Percentiles rank a stretch among this genome's conserved stretches.
These are phyloP conservation scores for Fusarium ambrosium DNA, from an alignment of 2,329 filamentous ascomycete species.

Conservation along the genomic window DNA sequence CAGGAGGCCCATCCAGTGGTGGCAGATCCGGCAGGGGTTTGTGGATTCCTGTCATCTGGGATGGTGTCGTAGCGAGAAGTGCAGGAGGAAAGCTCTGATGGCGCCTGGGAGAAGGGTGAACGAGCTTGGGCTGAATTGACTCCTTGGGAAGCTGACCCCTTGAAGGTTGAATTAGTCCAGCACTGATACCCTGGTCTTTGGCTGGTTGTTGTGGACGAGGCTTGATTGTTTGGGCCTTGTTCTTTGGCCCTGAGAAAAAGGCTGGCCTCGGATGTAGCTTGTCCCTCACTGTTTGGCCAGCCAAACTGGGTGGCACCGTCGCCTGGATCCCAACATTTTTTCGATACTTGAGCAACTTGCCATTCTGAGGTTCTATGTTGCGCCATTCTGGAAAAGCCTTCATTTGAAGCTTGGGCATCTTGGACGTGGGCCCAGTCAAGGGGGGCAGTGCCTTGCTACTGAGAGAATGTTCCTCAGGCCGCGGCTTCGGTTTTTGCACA, in stretches of 20 bases:
- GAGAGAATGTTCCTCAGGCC: not conserved
- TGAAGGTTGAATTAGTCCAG: constrained; percentile 15
- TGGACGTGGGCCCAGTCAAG: constrained; percentile 27
- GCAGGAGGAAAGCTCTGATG: constrained; percentile 33
- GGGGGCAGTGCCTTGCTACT: not conserved
- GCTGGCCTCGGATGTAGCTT: constrained; percentile 5
- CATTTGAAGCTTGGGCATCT: constrained; percentile 15
- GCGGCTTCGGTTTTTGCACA: constrained; percentile 30
- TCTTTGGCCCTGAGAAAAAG: constrained; percentile 30
- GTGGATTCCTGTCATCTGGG: not conserved
- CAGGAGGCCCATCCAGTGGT: constrained; percentile 5
- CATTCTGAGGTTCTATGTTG: not conserved
- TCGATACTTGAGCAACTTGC: constrained; percentile 4
- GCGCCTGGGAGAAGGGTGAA: constrained; percentile 23
- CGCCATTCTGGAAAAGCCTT: constrained; percentile 35
- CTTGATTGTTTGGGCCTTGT: not conserved
- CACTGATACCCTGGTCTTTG: not conserved
- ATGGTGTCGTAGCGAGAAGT: constrained; percentile 14
- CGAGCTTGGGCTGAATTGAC: constrained; percentile 1
- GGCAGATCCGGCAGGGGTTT: constrained; percentile 28
- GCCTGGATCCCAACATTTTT: not conserved
- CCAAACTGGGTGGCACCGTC: not conserved
- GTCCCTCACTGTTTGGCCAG: not conserved
- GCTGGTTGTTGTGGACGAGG: not conserved
- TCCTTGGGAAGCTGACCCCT: constrained; percentile 19